Evolutionary conservation across 208 protist genomes (phyloP), one percentile per base, ranked within the genome.

Genomic region (Acanthamoeba lugdunensis): DNA sequence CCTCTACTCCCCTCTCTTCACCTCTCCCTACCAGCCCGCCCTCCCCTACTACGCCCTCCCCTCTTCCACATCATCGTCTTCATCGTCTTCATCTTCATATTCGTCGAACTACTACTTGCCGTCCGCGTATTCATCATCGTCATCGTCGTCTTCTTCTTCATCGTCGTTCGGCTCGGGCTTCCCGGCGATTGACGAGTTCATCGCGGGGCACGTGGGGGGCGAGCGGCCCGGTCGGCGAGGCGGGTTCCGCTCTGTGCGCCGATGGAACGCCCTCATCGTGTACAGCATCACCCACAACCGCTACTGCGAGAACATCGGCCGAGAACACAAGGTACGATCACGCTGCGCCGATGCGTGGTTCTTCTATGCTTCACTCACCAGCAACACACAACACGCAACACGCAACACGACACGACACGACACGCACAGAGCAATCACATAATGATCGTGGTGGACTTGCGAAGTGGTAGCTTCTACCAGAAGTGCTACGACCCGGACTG

Each of bases 271-370:
- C 7, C 81, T 88, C 23, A 18, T 88, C 48, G 52, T 88, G 52
- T 88, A 88, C 50, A 88, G 30, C 52, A 88, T 88, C 56, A 45
- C 81, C 11, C 25, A 65, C 81, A 92, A 92, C 63, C 63, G 71
- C n/a, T 92, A 54, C 71, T 92, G 88, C 71, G 88, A 92, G 71
- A 92, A 92, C 88, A 92, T 92, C 25, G 88, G 88, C 18, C 88
- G 88, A 23, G 67, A 92, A n/a, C 88, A 92, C 63, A 92, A 92
- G 87, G 58, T 79, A 56, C 52, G 37, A 41, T 41, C 37, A 41
- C 37, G 3, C 37, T 41, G 37, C 37, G 3, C 37, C 37, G 37
- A 41, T 41, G 37, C 37, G 37, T 41, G 37, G 2, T 41, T 33
- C 37, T 41, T 41, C 37, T 41, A 41, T 2, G 37, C 37, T 41